Percentiles rank a stretch among this genome's conserved stretches.
These are phyloP conservation scores for Calocybe gangraenosa DNA, from an alignment of 768 basidiomycete genomes.

Conservation along the genomic window DNA sequence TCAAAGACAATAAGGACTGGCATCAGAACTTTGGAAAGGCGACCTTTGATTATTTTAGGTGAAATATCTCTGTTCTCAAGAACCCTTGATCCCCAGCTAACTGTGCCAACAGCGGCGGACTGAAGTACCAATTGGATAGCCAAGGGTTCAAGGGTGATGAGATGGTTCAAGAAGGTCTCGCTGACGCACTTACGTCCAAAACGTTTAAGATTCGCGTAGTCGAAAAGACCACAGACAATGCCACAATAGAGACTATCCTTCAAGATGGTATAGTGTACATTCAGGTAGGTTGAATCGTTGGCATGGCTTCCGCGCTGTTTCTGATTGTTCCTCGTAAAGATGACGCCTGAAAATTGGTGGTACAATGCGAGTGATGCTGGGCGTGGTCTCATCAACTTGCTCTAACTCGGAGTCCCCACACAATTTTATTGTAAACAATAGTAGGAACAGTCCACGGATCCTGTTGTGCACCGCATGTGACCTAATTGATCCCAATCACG, in stretches of 20 bases:
- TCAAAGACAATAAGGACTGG: conserved; percentile 26
- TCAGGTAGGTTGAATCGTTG: conserved; percentile 21
- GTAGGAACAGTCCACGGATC: no score
- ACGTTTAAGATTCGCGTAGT: conserved; percentile 35
- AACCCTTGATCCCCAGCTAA: neutral
- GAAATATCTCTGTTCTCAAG: neutral
- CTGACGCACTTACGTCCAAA: conserved; percentile 29
- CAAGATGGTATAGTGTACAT: conserved; percentile 33
- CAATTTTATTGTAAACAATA: no score
- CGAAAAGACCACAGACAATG: conserved; percentile 22
- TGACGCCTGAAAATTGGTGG: conserved; percentile 20
- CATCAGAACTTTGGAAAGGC: conserved; percentile 24
- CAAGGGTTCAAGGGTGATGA: conserved; percentile 34
- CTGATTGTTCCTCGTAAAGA: conserved; percentile 13
- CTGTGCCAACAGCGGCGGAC: conserved; percentile 22
- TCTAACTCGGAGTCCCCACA: neutral
- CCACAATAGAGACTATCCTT: conserved; percentile 27
- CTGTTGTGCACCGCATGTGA: no score
- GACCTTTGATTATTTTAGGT: conserved; percentile 27
- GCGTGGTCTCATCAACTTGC: conserved; percentile 20
- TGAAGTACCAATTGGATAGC: conserved; percentile 26
- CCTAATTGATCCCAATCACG: no score
- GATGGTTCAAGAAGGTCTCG: conserved; percentile 37
- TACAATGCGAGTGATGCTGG: conserved; percentile 22
- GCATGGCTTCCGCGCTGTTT: neutral